Evolutionary conservation across 23 red algal species (phyloP), one percentile per base, ranked within the genome.

Genomic region (Gracilaria gracilis): DNA sequence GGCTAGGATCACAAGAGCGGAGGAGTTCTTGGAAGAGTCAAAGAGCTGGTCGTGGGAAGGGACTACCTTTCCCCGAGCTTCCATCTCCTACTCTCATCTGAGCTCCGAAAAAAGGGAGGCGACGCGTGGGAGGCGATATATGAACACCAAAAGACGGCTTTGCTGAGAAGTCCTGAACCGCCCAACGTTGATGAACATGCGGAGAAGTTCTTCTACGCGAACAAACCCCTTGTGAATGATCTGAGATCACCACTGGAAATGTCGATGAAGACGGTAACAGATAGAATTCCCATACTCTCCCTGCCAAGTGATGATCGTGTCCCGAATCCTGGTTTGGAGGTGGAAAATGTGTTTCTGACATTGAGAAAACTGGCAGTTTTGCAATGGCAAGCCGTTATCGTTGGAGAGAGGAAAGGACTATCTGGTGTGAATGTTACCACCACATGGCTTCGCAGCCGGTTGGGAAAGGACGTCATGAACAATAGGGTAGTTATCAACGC

Each of bases 1-100:
- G 27, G 23, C 46, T 20, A 7, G 40, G 15, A 77, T 77, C 20
- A 46, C 4, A 51, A 34, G 40, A 49, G 72, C 23, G 8, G 72
- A 77, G 23, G 46, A 51, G 4, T 77, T 77, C 72, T n/a, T 77
- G 39, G 42, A 51, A 1, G 42, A 27, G 25, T 40, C 72, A 3
- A 46, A 77, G 72, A 17, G 72, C 2, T 77, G 72, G 72, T 12
- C 72, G n/a, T 77, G 72, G 72, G 72, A 77, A 77, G 72, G n/a
- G 72, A 28, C 38, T 51, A 32, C 4, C 27, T 20, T 77, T 77
- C 72, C 72, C 72, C 9, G 31, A 31, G 23, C 23, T 9, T 5
- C 72, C 72, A 50, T 48, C 29, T 25, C 3, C 23, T 8, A 31
- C 19, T 0, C 38, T 77, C n/a, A n/a, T 27, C 27, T 4, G 20